phyloP scores from a whole-genome alignment of 352 stramenopile genomes.

The Pythium rhizo-oryzae region DNA sequence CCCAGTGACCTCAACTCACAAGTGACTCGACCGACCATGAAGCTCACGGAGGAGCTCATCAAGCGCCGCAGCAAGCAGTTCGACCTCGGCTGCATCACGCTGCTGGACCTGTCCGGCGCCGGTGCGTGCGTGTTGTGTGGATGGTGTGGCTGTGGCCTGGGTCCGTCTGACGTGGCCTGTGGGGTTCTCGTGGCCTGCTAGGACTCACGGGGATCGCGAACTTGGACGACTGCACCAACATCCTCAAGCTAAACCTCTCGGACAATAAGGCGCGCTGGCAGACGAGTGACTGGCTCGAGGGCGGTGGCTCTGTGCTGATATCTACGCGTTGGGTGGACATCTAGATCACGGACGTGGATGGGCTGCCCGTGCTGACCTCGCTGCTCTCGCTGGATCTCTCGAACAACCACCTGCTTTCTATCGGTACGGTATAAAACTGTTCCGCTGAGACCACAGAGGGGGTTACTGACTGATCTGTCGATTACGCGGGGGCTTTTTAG shows the following conservation, averaged over 20 bases:
- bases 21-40: conserved; percentile 35
- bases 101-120: conserved; percentile 61
- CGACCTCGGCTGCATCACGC: conserved; percentile 64
- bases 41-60: conserved; percentile 64
- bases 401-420: conserved; percentile 45
- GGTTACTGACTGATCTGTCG: background rate
- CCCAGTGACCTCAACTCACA: too few relatives aligned
- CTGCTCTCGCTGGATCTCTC: conserved; percentile 54
- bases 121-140: conserved; percentile 18
- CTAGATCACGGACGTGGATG: conserved; percentile 51
- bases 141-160: too few relatives aligned
- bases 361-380: conserved; percentile 43
- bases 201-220: conserved; percentile 38
- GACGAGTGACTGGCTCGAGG: background rate
- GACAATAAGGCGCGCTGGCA: too few relatives aligned
- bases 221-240: conserved; percentile 52
- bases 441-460: background rate
- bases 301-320: background rate
- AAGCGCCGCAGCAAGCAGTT: conserved; percentile 81
- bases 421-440: conserved; percentile 35
- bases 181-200: background rate
- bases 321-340: background rate
- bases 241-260: conserved; percentile 59
- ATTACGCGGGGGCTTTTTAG: conserved; percentile 18
- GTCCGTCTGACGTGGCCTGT: background rate